Evolutionary conservation across 306 rosid species (phyloP).

Genomic region (Dryas octopetala): DNA sequence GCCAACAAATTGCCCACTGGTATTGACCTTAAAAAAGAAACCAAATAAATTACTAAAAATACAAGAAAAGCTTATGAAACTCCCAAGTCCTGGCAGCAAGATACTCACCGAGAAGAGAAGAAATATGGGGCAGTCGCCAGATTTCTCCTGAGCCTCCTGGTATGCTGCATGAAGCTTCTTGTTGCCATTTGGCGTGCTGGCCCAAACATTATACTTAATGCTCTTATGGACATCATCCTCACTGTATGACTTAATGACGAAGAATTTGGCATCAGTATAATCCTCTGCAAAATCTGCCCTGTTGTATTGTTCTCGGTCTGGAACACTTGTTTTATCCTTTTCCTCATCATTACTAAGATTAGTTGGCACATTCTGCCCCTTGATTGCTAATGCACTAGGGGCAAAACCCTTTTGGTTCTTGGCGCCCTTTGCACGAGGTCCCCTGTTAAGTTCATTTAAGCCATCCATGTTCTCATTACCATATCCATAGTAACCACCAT

Average conservation of each 20-base stretch:
- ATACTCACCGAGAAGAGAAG: slow-evolving; percentile 80
- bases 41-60: not conserved
- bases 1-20: slow-evolving; percentile 98
- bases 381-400: slow-evolving; percentile 54
- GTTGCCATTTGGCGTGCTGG: slow-evolving; percentile 95
- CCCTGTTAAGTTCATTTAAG: slow-evolving; percentile 82
- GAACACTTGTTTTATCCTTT: slow-evolving; percentile 49
- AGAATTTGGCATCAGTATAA: slow-evolving; percentile 67
- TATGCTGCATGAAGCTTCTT: slow-evolving; percentile 96
- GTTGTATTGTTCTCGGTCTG: slow-evolving; percentile 73
- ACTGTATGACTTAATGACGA: slow-evolving; percentile 87
- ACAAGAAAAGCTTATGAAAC: no score
- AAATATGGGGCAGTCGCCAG: slow-evolving; percentile 71
- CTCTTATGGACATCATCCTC: slow-evolving; percentile 98
- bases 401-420: slow-evolving; percentile 72
- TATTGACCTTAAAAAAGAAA: slow-evolving; percentile 62
- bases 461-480: slow-evolving; percentile 91
- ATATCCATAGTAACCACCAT: slow-evolving; percentile 66
- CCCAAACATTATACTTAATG: slow-evolving; percentile 95
- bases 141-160: slow-evolving; percentile 85
- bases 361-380: slow-evolving; percentile 62
- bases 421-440: slow-evolving; percentile 84
- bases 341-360: slow-evolving; percentile 52
- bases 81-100: not conserved
- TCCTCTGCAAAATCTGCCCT: slow-evolving; percentile 65